Base-by-base conservation (phyloP, 768 basidiomycete genomes). In the Suillus decipiens region DNA sequence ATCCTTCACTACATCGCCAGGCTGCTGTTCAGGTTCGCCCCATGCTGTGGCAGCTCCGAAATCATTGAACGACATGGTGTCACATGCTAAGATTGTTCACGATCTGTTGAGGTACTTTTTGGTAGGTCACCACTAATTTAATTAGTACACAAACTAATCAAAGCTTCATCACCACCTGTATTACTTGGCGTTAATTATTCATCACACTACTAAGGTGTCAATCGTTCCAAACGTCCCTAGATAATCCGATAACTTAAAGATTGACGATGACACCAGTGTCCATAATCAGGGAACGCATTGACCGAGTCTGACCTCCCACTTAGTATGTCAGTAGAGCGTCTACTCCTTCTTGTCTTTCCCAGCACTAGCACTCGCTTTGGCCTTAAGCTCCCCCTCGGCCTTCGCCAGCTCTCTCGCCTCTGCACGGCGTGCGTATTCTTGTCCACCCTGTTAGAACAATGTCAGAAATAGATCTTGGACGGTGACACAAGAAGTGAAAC, bases 371-470 rank as follows among this genome's bases (percentile, higher is more conserved):
- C 22, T 53, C 9, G n/a, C 67, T 63, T 68, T 71, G 61, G 67
- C 71, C 60, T 71, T 72, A 31, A 66, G 63, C 39, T 71, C 72
- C 61, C 78, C 80, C 47, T 82, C 76, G 33, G 81, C 48, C 57
- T 70, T 75, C 33, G 71, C 72, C 65, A 79, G 67, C 60, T 80
- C 80, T 67, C 68, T 75, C 63, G 72, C 82, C 69, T 91, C 91
- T 55, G 78, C 66, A 34, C 89, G 86, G 63, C 79, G 80, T 34
- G 90, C 91, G 71, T 90, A 95, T 78, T 93, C 93, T 71, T 95
- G 93, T 24, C 93, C 94, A 61, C 86, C 88, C 88, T 95, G 77
- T 60, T n/a, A 63, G 64, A 65, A 54, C 61, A 63, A 51, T 14
- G 0, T 69, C 47, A 68, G 67, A 55, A 37, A 39, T 59, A 28